These are phyloP conservation scores for Aquilaria malaccensis DNA, from an alignment of 345 rosid species.

Conservation along the genomic window DNA sequence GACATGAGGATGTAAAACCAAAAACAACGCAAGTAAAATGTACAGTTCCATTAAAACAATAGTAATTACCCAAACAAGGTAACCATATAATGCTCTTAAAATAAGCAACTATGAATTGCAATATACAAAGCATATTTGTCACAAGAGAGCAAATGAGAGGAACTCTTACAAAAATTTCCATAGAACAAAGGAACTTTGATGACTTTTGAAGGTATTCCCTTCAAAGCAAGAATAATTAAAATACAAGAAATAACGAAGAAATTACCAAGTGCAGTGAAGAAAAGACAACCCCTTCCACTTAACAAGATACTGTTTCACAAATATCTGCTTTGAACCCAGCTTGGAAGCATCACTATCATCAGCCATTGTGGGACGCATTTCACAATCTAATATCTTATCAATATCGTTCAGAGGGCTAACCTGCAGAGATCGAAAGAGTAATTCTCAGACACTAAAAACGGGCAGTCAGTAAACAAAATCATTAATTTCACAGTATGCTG, in stretches of 20 bases:
- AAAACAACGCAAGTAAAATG: conserved; percentile 5
- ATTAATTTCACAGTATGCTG: conserved; percentile 6
- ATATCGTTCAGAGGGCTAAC: conserved; percentile 93
- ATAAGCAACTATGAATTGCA: too few species aligned
- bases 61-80: background rate
- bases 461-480: conserved; percentile 3
- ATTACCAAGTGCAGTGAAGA: conserved; percentile 95
- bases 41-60: conserved; percentile 2
- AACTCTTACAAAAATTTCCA: background rate
- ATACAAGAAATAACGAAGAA: conserved; percentile 5
- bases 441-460: conserved; percentile 15
- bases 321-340: conserved; percentile 61
- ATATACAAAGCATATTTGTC: too few species aligned
- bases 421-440: conserved; percentile 40
- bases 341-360: conserved; percentile 55
- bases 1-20: conserved; percentile 3
- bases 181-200: background rate
- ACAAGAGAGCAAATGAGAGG: too few species aligned
- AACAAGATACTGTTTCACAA: conserved; percentile 92
- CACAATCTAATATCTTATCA: conserved; percentile 87
- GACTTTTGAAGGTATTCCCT: background rate
- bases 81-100: too few species aligned
- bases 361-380: conserved; percentile 89
- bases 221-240: background rate
- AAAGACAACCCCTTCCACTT: conserved; percentile 98